phyloP scores from a whole-genome alignment of 345 rosid species.

The Laguncularia racemosa region DNA sequence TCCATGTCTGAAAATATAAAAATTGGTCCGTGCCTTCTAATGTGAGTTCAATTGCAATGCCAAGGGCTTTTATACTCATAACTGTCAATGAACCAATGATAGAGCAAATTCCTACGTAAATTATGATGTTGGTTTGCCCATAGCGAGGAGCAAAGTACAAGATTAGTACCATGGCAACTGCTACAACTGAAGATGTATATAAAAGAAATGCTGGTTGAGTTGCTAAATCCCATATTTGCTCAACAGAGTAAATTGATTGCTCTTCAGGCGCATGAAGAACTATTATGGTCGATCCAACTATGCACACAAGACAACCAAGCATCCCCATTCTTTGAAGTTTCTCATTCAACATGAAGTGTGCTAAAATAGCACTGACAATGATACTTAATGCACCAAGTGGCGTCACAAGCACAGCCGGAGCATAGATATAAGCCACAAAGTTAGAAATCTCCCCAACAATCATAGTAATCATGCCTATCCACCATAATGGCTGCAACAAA shows the following conservation, averaged over 20 bases:
- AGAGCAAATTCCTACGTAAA: constrained; percentile 44
- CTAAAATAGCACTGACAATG: constrained; percentile 46
- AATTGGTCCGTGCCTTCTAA: constrained; percentile 63
- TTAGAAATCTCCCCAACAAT: constrained; percentile 42
- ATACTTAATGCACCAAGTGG: constrained; percentile 54
- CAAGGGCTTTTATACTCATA: constrained; percentile 43
- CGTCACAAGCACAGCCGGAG: constrained; percentile 46
- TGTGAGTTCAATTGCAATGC: constrained; percentile 52
- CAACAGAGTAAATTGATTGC: constrained; percentile 31
- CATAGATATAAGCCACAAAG: constrained; percentile 39
- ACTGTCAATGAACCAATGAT: constrained; percentile 40
- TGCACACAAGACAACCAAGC: constrained; percentile 39
- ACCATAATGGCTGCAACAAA: no score
- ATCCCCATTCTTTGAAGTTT: constrained; percentile 40
- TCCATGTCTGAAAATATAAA: constrained; percentile 59
- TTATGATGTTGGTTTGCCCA: constrained; percentile 40
- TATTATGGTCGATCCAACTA: constrained; percentile 46
- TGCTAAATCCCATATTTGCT: constrained; percentile 49
- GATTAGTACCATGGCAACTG: constrained; percentile 31
- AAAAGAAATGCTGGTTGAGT: constrained; percentile 52
- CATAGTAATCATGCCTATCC: no score
- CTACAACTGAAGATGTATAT: constrained; percentile 26
- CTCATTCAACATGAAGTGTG: constrained; percentile 40
- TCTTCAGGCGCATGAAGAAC: constrained; percentile 56
- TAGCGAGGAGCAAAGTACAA: constrained; percentile 33